phyloP scores from a whole-genome alignment of 441 rosid species.

The Breynia disticha region DNA sequence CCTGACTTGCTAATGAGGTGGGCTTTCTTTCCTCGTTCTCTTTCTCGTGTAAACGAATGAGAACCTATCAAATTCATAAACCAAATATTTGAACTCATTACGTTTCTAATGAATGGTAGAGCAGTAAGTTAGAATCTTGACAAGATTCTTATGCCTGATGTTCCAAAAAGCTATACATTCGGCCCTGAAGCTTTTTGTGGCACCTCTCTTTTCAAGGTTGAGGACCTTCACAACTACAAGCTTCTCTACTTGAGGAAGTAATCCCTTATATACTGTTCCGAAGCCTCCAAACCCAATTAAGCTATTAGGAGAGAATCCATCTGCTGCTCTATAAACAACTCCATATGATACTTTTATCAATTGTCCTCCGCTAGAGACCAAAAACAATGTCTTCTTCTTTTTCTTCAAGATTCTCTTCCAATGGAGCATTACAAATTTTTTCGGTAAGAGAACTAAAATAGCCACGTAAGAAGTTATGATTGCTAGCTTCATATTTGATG shows the following conservation, averaged over 20 bases:
- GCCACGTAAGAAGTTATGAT: not conserved
- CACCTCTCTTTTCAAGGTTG: too few species aligned
- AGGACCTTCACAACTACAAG: conserved; percentile 22
- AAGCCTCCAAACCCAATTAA: conserved; percentile 18
- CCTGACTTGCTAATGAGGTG: too few species aligned
- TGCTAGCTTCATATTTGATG: too few species aligned
- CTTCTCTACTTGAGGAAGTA: conserved; percentile 1
- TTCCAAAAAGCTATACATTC: conserved; percentile 23
- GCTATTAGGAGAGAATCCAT: conserved; percentile 25
- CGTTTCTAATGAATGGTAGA: too few species aligned
- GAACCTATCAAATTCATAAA: too few species aligned
- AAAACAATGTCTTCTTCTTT: too few species aligned
- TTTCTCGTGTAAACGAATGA: too few species aligned
- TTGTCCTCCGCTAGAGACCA: not conserved
- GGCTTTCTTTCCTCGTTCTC: too few species aligned
- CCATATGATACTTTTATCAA: conserved; percentile 13
- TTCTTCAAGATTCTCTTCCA: not conserved
- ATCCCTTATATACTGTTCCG: conserved; percentile 24
- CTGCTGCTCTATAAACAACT: conserved; percentile 13
- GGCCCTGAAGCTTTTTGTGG: conserved; percentile 8
- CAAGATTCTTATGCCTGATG: conserved; percentile 25
- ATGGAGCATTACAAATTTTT: not conserved
- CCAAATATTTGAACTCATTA: too few species aligned
- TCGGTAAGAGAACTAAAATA: not conserved
- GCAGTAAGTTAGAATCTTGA: conserved; percentile 18